A percentile compares a stretch with the other conserved stretches of the same genome.
These are phyloP conservation scores for Mayamaea pseudoterrestris DNA, from an alignment of 108 stramenopile genomes.

Conservation along the genomic window DNA sequence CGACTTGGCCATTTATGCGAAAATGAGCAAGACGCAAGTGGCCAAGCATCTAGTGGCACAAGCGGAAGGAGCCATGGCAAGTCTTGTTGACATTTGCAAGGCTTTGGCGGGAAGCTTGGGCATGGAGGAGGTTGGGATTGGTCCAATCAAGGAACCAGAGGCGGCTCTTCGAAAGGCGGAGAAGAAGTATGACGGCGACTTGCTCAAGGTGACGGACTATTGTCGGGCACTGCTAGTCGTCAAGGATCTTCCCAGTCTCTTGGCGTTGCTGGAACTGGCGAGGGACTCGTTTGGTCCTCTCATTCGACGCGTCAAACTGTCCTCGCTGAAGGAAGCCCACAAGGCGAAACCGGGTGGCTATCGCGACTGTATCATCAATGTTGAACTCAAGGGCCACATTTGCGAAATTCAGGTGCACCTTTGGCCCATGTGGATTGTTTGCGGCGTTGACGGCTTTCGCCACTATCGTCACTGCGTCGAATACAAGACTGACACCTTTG, in stretches of 20 bases:
- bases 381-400: constrained; percentile 76
- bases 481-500: constrained; percentile 79
- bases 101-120: constrained; percentile 70
- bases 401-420: constrained; percentile 83
- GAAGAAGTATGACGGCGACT: constrained; percentile 72
- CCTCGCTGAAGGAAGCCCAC: constrained; percentile 52
- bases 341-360: constrained; percentile 64
- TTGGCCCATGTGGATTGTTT: constrained; percentile 80
- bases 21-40: constrained; percentile 45
- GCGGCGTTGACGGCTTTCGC: constrained; percentile 82
- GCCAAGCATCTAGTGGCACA: constrained; percentile 40
- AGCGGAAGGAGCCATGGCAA: constrained; percentile 56
- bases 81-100: constrained; percentile 77
- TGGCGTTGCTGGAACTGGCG: constrained; percentile 73
- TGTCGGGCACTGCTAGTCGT: constrained; percentile 75
- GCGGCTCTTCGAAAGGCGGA: constrained; percentile 78
- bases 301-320: constrained; percentile 78
- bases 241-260: constrained; percentile 66
- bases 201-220: constrained; percentile 74
- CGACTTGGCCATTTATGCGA: constrained; percentile 34
- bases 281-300: constrained; percentile 75
- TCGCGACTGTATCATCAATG: constrained; percentile 76
- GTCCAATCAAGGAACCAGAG: constrained; percentile 62
- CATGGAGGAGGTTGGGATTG: constrained; percentile 75
- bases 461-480: constrained; percentile 83